Conservation (phyloP, 495 filamentous ascomycete species). For the Sordaria brevicollis region DNA sequence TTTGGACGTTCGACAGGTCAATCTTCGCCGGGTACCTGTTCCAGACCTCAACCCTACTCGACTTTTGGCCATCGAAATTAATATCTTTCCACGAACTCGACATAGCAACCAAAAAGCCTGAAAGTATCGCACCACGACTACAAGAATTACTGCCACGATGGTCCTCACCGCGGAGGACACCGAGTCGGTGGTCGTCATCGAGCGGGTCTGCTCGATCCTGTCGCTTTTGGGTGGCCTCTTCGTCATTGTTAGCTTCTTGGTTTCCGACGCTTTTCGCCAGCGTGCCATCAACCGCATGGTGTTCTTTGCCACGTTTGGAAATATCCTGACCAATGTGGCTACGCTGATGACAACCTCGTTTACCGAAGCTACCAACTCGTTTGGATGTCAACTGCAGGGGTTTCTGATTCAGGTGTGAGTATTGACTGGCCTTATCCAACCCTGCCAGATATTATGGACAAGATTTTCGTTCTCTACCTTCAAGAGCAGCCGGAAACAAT, state of each 20-base stretch:
- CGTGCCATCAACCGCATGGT: slow-evolving; percentile 78
- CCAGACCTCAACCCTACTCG: background rate
- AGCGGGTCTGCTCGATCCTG: slow-evolving; percentile 56
- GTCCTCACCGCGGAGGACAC: slow-evolving; percentile 1
- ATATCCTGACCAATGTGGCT: slow-evolving; percentile 69
- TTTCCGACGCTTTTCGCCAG: slow-evolving; percentile 48
- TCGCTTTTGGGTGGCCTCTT: slow-evolving; percentile 64
- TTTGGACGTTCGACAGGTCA: background rate
- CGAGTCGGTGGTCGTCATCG: slow-evolving; percentile 47
- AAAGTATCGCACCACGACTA: background rate
- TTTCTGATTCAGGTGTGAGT: slow-evolving; percentile 63
- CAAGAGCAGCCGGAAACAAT: background rate
- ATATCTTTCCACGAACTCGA: background rate
- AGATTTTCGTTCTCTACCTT: background rate
- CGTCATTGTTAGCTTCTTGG: slow-evolving; percentile 61
- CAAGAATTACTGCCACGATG: background rate
- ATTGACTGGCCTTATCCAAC: background rate
- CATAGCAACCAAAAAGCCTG: background rate
- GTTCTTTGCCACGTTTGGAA: slow-evolving; percentile 78
- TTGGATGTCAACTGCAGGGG: slow-evolving; percentile 64
- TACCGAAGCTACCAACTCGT: slow-evolving; percentile 31
- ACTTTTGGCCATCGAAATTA: background rate
- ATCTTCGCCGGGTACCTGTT: background rate
- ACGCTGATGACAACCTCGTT: slow-evolving; percentile 59
- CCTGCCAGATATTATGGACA: background rate